A percentile compares a stretch with the other conserved stretches of the same genome.
Evolutionary conservation across 345 rosid genomes (phyloP).

Genomic region (Populus pruinosa): DNA sequence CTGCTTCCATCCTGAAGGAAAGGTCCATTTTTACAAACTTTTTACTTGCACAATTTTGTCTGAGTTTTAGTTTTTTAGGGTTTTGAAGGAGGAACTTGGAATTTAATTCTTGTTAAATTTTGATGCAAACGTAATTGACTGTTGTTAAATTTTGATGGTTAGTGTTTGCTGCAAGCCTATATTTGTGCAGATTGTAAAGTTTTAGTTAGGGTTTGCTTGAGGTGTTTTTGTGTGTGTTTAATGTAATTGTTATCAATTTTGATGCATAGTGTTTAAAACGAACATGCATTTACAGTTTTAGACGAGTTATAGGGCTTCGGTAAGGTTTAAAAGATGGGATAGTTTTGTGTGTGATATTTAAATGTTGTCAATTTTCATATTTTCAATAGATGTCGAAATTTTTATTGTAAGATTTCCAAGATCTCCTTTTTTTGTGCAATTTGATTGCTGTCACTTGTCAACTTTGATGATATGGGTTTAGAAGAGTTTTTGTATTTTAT

Average conservation of each 20-base stretch:
- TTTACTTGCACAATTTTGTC: background rate
- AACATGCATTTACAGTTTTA: background rate
- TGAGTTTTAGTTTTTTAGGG: background rate
- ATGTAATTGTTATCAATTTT: background rate
- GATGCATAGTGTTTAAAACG: background rate
- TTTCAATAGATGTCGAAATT: background rate
- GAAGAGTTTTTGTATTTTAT: background rate
- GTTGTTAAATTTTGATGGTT: background rate
- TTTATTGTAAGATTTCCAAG: background rate
- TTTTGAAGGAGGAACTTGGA: background rate
- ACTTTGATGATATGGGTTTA: background rate
- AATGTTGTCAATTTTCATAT: background rate
- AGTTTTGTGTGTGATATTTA: background rate
- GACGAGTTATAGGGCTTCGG: background rate
- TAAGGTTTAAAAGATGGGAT: background rate
- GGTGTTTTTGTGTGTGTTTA: background rate
- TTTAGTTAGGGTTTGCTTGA: background rate
- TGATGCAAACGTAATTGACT: background rate
- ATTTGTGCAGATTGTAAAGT: background rate
- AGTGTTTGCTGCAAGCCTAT: background rate
- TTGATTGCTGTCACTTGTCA: background rate
- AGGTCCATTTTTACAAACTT: constrained; percentile 36
- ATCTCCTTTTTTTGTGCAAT: background rate
- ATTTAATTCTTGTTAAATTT: background rate
- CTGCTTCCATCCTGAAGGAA: constrained; percentile 96